phyloP scores from a whole-genome alignment of 192 early-diverging fungal species.

The Backusella westeae region DNA sequence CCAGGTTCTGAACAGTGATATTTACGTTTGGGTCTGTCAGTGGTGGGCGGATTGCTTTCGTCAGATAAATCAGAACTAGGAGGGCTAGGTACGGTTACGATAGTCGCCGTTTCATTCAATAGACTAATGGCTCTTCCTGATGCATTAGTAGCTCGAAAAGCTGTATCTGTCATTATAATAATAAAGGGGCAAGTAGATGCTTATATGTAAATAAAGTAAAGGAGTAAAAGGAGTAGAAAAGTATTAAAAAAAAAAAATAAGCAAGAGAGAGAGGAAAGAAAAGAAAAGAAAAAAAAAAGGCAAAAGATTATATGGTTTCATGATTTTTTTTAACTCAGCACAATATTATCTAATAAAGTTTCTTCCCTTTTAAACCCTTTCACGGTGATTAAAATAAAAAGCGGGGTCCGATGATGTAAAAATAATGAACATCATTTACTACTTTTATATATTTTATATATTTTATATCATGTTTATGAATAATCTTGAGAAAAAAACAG shows the following conservation, averaged over 20 bases:
- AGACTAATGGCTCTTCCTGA: constrained; percentile 53
- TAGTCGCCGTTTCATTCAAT: constrained; percentile 35
- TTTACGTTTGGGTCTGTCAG: constrained; percentile 54
- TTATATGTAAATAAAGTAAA: constrained; percentile 12
- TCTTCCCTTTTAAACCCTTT: constrained; percentile 1
- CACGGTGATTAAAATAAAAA: not conserved
- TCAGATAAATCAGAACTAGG: constrained; percentile 4
- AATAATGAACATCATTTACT: not conserved
- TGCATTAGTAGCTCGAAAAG: constrained; percentile 48
- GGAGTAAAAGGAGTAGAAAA: constrained; percentile 16
- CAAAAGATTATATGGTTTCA: not conserved
- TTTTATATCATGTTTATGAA: not conserved
- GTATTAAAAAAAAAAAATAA: not conserved
- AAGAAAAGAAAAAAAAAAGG: not conserved
- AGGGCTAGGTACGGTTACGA: not conserved
- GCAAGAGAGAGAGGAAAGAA: not conserved
- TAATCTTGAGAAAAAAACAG: not conserved
- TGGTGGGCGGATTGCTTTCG: not conserved
- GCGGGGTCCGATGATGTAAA: not conserved
- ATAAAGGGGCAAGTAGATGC: not conserved
- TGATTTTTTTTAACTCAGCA: constrained; percentile 1
- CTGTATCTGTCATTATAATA: constrained; percentile 2
- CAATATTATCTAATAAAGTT: not conserved
- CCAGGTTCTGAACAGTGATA: constrained; percentile 62
- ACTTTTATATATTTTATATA: not conserved